Base-by-base conservation (phyloP, 2,329 filamentous ascomycete genomes). In the Ascochyta clinopodiicola region DNA sequence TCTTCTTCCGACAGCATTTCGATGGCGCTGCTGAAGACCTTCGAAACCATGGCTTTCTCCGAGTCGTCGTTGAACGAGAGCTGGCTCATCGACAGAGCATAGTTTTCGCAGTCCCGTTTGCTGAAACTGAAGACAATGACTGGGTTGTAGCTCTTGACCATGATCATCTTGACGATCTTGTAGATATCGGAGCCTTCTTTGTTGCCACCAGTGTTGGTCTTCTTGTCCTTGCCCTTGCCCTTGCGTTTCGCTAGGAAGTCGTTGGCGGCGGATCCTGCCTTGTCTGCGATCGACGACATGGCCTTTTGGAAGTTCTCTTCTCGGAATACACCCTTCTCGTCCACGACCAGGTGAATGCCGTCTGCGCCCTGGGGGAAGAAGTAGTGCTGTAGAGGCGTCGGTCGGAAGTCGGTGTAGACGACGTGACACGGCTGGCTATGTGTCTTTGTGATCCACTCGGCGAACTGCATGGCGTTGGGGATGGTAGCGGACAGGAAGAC, bases 61-160 rank as follows among this genome's bases (percentile, higher is more conserved):
- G 91, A 93, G 21, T 96, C 92, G 63, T 96, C 92, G 78, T 99
- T 99, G 84, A 99, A 97, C 42, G 91, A 88, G 70, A 98, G 85
- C 57, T 86, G 85, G 47, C 88, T 94, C 79, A 97, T 93, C 65
- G 92, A 86, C 42, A 99, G 81, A 1, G 95, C 95, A 75, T 95
- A 88, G 60, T 88, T 87, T 78, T 99, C 95, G 74, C 94, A 97
- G 69, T 98, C 94, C 63, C 94, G 86, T 81, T 99, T 99, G 83
- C 93, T 97, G 80, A 99, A 99, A 77, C 94, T 98, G 85, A 99
- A 99, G 35, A 99, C 92, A 73, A 99, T 99, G 68, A 98, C 95
- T 0, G 95, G 95, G 70, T 99, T 97, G 78, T 95, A 96, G 73
- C 90, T 95, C 80, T 93, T 96, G 78, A 91, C 84, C 88, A 99